Evolutionary conservation across 176 grass and related monocot species (phyloP), one percentile per base, ranked within the genome.

Genomic region (Guadua angustifolia): DNA sequence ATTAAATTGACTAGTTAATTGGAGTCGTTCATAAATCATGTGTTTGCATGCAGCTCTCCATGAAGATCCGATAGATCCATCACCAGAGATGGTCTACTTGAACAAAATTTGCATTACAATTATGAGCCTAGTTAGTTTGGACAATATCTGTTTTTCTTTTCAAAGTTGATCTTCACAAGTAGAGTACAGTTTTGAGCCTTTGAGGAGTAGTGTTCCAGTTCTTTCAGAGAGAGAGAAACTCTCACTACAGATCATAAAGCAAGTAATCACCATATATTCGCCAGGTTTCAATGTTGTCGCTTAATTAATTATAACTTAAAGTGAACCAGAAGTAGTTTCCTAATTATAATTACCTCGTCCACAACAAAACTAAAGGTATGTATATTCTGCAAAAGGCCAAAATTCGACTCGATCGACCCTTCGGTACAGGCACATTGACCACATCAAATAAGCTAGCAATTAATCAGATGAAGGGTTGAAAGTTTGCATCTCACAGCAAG

Each of bases 1-100:
- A n/a, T n/a, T n/a, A 59, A 69, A 58, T 19, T 68, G 35, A 47
- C 66, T 71, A 57, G 36, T 81, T 67, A 61, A 25, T 58, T 58
- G n/a, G 51, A 13, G 17, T 71, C 8, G 22, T 63, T 64, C 13
- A 77, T 63, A 56, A 72, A 78, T 83, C 59, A 88, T 83, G 73
- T 43, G 38, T 9, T 36, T 71, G 46, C 46, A 49, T 15, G 46
- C 46, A 49, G 12, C 13, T 49, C 46, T 49, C n/a, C 69, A 47
- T 75, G 62, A 13, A 69, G 52, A 75, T 82, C 38, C 68, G 29
- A 32, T 24, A 38, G 25, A 42, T 60, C 9, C 9, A 6, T 35
- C 12, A 11, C 7, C 6, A 56, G 2, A 0, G 6, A 56, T 21
- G 12, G 13, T 57, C 32, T n/a, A 44, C 14, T 26, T 43, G 5